Evolutionary conservation across 2,329 filamentous ascomycete genomes (phyloP), one percentile per base, ranked within the genome.

Genomic region (Pseudogymnoascus sp.): DNA sequence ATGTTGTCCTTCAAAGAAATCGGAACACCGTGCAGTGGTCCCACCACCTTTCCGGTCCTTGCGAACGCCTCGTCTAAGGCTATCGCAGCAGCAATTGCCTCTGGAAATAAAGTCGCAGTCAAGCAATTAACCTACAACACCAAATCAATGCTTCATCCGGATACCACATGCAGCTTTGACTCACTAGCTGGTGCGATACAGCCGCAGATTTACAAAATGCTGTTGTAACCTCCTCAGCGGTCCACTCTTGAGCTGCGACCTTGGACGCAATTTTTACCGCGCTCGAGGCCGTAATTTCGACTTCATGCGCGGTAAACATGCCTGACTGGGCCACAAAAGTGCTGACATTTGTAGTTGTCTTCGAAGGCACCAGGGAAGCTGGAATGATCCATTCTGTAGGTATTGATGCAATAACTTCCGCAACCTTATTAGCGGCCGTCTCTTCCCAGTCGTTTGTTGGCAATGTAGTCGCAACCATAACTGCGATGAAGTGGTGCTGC

Each of bases 271-370:
- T 84, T 0, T 77, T 80, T 6, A 81, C 78, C 2, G 84, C 83
- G 69, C 84, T 81, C 4, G 80, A 82, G 68, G 86, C 82, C 0
- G 85, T 88, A 63, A 88, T 87, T 40, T 82, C 78, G 8, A 87
- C 75, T 67, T 88, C 85, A 41, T 76, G 71, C 19, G 77, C 63
- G 19, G 1, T 19, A 19, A 19, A 19, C 19, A 19, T 19, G 19
- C 19, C 19, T 1, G 19, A 19, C 19, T 19, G 19, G 19, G 19
- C 19, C 19, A 19, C 19, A 19, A 19, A 19, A 2, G 19, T 19
- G 19, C 19, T 19, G 19, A 19, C 19, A 19, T 19, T 19, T 19
- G 19, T 19, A 19, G 19, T 2, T 19, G 19, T 19, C 19, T 19
- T 19, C 19, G 19, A 19, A 19, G 19, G 19, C 19, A 19, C 2